Evolutionary conservation across 257 asterid species (phyloP), one percentile per base, ranked within the genome.

Genomic region (Gynochthodes officinalis): DNA sequence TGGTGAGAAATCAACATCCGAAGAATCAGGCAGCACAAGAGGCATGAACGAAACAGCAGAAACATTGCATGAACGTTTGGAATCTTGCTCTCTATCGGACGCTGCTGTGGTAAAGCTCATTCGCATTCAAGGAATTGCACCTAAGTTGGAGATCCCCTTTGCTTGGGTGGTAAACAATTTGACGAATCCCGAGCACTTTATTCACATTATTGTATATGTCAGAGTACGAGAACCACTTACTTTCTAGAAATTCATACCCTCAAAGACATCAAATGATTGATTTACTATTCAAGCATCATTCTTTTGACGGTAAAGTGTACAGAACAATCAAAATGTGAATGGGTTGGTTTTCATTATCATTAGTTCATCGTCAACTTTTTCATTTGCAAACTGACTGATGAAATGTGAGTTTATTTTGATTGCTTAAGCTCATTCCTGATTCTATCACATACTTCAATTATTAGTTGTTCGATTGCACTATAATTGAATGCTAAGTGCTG

Each of bases 91-190:
- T 65, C 48, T 81, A 18, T 73, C 87, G 25, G 86, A 86, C 30
- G 70, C 80, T 64, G 83, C 91, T 4, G 89, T 87, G 72, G 76
- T 90, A 55, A 90, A 85, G 89, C 79, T 90, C 16, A 80, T 95
- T 27, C 96, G 98, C 39, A 85, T 92, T 75, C 99, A 95, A 71
- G 98, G 99, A 54, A 92, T 95, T 12, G 94, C 92, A 81, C 98
- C 96, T 9, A 82, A 83, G 76, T 37, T 87, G 85, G 96, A 92
- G 75, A 89, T 95, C 67, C 99, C 99, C 12, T 90, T 95, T 28
- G 86, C 93, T 39, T 95, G 98, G 99, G 87, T 95, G 62, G 98
- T 84, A 81, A 92, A 86, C 76, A 90, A 90, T 77, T 90, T 95
- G 91, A 84, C 86, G 89, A 89, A 92, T 80, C 98, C 99, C 2